Percentiles rank a stretch among this genome's conserved stretches.
These are phyloP conservation scores for Microdochium paspali DNA, from an alignment of 2,329 filamentous ascomycete species.

Conservation along the genomic window DNA sequence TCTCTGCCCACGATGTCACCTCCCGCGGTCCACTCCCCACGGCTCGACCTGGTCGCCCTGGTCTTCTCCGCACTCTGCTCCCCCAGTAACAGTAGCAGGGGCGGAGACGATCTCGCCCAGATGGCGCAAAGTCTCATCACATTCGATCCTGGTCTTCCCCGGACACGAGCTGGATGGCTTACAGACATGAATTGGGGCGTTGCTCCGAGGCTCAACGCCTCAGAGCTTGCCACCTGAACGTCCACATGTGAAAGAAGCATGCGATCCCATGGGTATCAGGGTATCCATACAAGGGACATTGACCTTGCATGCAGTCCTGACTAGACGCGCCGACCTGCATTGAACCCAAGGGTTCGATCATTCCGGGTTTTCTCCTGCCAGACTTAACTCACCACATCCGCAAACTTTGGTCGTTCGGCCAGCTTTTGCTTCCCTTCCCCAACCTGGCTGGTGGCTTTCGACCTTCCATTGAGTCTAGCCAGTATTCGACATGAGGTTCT, in stretches of 20 bases:
- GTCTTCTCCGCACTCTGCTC: neutral
- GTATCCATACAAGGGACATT: neutral
- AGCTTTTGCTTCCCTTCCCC: neutral
- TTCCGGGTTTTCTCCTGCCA: neutral
- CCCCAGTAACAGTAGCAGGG: no score
- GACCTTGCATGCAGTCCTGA: neutral
- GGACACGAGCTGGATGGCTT: neutral
- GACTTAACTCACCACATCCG: neutral
- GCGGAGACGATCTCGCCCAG: no score
- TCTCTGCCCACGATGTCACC: neutral
- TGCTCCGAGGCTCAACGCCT: neutral
- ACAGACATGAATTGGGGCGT: neutral
- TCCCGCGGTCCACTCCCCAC: neutral
- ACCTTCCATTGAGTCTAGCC: conserved; percentile 3
- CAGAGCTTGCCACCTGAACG: neutral
- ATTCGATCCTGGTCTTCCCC: neutral
- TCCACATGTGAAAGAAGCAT: neutral
- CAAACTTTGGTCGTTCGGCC: neutral
- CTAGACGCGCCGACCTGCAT: neutral
- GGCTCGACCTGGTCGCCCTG: neutral
- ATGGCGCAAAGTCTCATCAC: no score
- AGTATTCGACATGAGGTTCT: conserved; percentile 24
- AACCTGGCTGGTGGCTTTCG: neutral
- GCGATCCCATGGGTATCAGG: neutral
- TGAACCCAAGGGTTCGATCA: neutral